phyloP scores from a whole-genome alignment of 805 yeast genomes.

The Kodamaea hsintzibuensis region DNA sequence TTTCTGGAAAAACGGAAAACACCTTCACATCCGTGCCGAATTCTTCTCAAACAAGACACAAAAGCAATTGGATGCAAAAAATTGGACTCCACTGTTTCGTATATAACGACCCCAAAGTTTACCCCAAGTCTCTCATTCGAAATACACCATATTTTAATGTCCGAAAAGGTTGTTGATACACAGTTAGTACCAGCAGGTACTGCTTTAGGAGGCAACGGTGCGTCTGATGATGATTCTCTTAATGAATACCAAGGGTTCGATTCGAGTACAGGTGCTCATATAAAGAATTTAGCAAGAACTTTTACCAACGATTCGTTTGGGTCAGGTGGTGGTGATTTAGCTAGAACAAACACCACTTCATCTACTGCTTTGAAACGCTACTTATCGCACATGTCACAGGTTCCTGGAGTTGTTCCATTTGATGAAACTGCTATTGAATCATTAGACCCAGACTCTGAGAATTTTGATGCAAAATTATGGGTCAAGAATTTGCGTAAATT shows the following conservation, averaged over 20 bases:
- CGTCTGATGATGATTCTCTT: constrained; percentile 13
- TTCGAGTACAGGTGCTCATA: constrained; percentile 12
- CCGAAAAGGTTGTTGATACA: not conserved
- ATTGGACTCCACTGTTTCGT: not conserved
- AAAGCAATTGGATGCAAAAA: not conserved
- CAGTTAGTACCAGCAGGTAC: not conserved
- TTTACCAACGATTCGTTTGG: constrained; percentile 16
- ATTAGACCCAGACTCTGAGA: constrained; percentile 58
- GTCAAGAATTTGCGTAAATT: constrained; percentile 62
- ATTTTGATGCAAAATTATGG: constrained; percentile 65
- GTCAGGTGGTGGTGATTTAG: constrained; percentile 5
- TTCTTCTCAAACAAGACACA: no score
- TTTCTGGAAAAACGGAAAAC: no score
- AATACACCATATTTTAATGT: not conserved
- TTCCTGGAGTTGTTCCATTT: constrained; percentile 49
- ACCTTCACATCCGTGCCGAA: no score
- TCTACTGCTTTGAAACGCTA: constrained; percentile 33
- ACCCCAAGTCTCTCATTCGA: no score
- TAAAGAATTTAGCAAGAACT: constrained; percentile 26
- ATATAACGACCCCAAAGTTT: not conserved
- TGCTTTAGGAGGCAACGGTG: not conserved
- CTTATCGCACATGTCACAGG: constrained; percentile 52
- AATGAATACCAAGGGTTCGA: constrained; percentile 17
- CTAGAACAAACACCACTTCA: constrained; percentile 13
- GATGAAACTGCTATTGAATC: constrained; percentile 26